Percentiles rank a stretch among this genome's conserved stretches.
phyloP scores from a whole-genome alignment of 441 rosid species.

The Croton laevigatus region DNA sequence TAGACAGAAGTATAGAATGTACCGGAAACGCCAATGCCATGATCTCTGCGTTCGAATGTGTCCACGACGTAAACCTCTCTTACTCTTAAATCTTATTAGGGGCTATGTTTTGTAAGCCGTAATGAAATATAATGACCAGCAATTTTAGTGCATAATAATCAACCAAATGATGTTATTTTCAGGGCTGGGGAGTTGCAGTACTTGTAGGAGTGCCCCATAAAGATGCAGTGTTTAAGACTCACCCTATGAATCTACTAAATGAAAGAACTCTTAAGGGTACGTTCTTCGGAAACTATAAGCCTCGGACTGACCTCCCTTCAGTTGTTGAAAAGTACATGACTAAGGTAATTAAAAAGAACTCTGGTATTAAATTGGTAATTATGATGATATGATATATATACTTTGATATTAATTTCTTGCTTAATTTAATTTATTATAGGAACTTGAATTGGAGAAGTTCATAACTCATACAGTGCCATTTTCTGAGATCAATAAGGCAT shows the following conservation, averaged over 20 bases:
- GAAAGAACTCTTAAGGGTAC: constrained; percentile 45
- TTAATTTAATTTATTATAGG: constrained; percentile 11
- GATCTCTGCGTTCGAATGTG: constrained; percentile 45
- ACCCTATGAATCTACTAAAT: constrained; percentile 32
- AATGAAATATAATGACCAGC: no score
- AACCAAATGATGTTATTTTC: not conserved
- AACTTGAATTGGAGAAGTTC: constrained; percentile 43
- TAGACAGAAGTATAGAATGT: constrained; percentile 37
- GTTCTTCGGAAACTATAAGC: constrained; percentile 39
- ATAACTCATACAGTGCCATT: constrained; percentile 36
- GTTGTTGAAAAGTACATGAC: constrained; percentile 39
- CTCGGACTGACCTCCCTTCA: constrained; percentile 36
- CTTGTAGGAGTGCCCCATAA: constrained; percentile 40
- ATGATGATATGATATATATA: not conserved
- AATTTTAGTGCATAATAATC: no score
- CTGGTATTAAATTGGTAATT: not conserved
- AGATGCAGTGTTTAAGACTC: constrained; percentile 42
- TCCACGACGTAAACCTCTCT: constrained; percentile 23
- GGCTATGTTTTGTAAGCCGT: no score
- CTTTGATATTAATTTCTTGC: not conserved
- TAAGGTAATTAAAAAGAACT: constrained; percentile 19
- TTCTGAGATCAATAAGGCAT: constrained; percentile 40
- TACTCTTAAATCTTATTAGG: no score
- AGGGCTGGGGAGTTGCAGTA: constrained; percentile 49
- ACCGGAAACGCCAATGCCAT: constrained; percentile 36